phyloP scores from a whole-genome alignment of 495 filamentous ascomycete genomes.

The Neurospora sp. region DNA sequence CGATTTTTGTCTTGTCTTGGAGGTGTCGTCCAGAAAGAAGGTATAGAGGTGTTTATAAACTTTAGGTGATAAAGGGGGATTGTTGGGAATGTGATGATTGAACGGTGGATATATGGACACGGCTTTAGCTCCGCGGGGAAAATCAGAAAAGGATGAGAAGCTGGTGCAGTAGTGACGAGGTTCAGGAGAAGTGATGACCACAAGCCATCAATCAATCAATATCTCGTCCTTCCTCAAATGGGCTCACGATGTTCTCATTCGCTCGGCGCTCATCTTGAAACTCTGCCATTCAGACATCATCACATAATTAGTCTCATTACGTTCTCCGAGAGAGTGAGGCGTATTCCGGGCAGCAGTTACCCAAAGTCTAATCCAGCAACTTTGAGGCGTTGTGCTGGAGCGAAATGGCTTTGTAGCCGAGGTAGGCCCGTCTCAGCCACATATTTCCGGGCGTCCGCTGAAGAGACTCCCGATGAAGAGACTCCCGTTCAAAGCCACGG shows the following conservation, averaged over 20 bases:
- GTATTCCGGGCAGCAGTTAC: no score
- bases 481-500: no score
- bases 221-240: not conserved
- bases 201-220: not conserved
- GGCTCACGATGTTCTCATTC: not conserved
- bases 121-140: not conserved
- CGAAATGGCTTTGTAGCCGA: not conserved
- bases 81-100: not conserved
- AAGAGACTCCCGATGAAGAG: not conserved
- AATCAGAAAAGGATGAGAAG: not conserved
- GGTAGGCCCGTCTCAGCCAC: not conserved
- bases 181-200: not conserved
- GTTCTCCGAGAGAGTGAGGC: no score
- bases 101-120: not conserved
- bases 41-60: not conserved
- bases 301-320: no score
- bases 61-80: not conserved
- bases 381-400: not conserved
- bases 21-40: not conserved
- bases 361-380: not conserved
- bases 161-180: not conserved
- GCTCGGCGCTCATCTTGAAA: not conserved
- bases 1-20: not conserved
- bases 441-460: not conserved
- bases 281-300: not conserved